Conservation (phyloP, 2,329 filamentous ascomycete genomes). For the Chaetomiaceae sp. region DNA sequence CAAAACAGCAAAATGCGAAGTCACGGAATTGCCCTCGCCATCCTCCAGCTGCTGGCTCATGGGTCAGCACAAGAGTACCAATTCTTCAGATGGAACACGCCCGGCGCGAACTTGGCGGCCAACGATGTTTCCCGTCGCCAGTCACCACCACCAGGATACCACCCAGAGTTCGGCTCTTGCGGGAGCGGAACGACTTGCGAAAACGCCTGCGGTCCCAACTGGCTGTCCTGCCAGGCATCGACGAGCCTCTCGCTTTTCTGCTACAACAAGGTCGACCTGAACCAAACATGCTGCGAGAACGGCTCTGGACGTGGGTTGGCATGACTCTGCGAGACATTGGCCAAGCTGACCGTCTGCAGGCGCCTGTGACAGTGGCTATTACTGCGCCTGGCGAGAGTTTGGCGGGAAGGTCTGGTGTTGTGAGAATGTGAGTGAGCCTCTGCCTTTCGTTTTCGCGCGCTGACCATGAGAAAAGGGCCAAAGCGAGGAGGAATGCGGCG, state of each 20-base stretch:
- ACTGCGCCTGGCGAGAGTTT: constrained; percentile 25
- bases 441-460: background rate
- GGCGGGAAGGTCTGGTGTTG: constrained; percentile 26
- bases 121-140: constrained; percentile 19
- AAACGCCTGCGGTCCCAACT: constrained; percentile 24
- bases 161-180: constrained; percentile 25
- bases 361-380: constrained; percentile 24
- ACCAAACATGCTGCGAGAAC: constrained; percentile 26
- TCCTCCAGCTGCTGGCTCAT: constrained; percentile 5
- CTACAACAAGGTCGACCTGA: constrained; percentile 25
- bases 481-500: constrained; percentile 21
- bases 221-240: constrained; percentile 24
- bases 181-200: constrained; percentile 25
- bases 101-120: background rate
- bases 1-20: constrained; percentile 7
- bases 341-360: constrained; percentile 8
- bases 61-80: constrained; percentile 12
- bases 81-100: constrained; percentile 20
- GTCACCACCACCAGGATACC: constrained; percentile 21
- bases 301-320: constrained; percentile 23
- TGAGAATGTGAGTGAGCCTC: constrained; percentile 14
- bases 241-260: constrained; percentile 25
- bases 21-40: constrained; percentile 1
- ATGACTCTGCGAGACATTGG: background rate
- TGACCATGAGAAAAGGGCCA: constrained; percentile 14